Percentiles rank a stretch among this genome's conserved stretches.
Evolutionary conservation across 106 monocot genomes (phyloP).

Genomic region (Platanthera guangdongensis): DNA sequence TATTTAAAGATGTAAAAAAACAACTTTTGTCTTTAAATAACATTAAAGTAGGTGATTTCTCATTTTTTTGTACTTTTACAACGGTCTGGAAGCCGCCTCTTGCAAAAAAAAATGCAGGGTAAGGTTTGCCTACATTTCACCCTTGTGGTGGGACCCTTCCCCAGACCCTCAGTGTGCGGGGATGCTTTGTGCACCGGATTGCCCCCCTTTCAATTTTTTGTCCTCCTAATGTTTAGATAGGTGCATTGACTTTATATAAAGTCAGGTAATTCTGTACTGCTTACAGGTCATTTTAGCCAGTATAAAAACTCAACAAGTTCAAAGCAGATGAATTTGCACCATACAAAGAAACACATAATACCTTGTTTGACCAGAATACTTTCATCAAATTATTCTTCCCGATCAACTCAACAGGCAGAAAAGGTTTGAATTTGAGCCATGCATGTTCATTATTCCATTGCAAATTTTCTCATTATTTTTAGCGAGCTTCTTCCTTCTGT

Average conservation of each 20-base stretch:
- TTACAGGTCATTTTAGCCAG: conserved; percentile 7
- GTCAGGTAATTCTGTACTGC: conserved; percentile 16
- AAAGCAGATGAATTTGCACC: conserved; percentile 1
- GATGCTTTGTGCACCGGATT: too few relatives aligned
- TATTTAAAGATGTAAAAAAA: too few relatives aligned
- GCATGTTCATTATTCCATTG: background rate
- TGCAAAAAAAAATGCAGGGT: too few relatives aligned
- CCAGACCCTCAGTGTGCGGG: too few relatives aligned
- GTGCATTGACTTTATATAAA: background rate
- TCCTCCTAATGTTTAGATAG: too few relatives aligned
- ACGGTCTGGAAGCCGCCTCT: background rate
- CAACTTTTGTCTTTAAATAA: background rate
- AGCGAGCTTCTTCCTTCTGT: too few relatives aligned
- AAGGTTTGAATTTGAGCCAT: conserved; percentile 28
- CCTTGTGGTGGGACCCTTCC: too few relatives aligned
- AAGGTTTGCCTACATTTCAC: too few relatives aligned
- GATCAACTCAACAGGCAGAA: conserved; percentile 25
- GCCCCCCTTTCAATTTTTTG: background rate
- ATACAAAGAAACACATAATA: conserved; percentile 11
- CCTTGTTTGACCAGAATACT: conserved; percentile 25
- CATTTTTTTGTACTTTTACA: background rate
- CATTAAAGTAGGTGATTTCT: background rate
- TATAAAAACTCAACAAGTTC: conserved; percentile 14
- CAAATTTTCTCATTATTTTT: background rate
- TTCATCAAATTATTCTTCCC: conserved; percentile 39